Evolutionary conservation across 331 rosid species (phyloP).

Genomic region (Rosa hybrid): DNA sequence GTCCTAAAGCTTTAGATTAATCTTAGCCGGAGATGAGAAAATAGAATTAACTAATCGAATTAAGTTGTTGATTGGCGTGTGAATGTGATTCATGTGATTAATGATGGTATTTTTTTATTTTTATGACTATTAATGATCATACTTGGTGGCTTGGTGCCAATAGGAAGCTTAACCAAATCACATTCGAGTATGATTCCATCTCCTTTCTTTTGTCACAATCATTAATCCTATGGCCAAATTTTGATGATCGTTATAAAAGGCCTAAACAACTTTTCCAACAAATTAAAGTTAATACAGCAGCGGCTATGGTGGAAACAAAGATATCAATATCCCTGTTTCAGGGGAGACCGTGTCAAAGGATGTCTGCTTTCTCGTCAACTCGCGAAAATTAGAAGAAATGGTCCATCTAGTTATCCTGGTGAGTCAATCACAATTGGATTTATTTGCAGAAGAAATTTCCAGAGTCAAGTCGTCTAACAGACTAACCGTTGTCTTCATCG

Average conservation of each 20-base stretch:
- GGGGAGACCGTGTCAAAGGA: neutral
- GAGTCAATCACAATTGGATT: neutral
- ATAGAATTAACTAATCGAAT: neutral
- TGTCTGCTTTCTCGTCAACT: neutral
- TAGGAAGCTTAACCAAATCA: neutral
- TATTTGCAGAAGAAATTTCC: neutral
- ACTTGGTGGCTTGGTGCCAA: neutral
- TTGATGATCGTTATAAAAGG: neutral
- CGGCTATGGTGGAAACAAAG: slow-evolving; percentile 26
- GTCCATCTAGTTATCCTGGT: neutral
- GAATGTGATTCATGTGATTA: slow-evolving; percentile 53
- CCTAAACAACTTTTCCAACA: neutral
- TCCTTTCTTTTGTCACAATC: neutral
- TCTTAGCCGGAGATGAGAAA: neutral
- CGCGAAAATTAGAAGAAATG: neutral
- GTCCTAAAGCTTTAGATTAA: neutral
- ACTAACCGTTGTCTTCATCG: neutral
- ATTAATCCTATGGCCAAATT: neutral
- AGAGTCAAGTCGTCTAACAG: neutral
- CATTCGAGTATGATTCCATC: slow-evolving; percentile 24
- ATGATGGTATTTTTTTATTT: too few species aligned
- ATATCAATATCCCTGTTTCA: neutral
- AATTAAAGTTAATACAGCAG: neutral
- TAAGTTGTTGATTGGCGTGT: slow-evolving; percentile 27
- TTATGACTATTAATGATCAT: slow-evolving; percentile 20